Evolutionary conservation across 495 filamentous ascomycete genomes (phyloP), one percentile per base, ranked within the genome.

Genomic region (Corynascus novoguineensis): DNA sequence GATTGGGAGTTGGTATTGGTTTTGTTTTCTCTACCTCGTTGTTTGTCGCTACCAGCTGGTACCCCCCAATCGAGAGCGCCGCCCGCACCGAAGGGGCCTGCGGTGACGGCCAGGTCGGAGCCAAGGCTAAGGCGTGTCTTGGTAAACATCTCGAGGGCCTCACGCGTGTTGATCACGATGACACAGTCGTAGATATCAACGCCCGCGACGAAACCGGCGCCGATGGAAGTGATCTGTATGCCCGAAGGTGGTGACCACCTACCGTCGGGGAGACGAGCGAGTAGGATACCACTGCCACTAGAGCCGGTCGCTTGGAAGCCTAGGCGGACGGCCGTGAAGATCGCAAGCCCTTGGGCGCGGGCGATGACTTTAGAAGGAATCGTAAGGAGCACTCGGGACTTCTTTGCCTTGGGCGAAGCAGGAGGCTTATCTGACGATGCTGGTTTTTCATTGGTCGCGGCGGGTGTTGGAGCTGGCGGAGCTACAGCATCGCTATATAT

Each of bases 131-230:
- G 84, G 8, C 88, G 83, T 19, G 87, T 71, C 50, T 80, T 83
- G 49, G 83, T 87, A 70, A 92, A 91, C 0, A 84, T 83, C 29
- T 87, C 81, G 32, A 92, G 69, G 0, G 88, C 88, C 62, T 87
- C 77, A 25, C 78, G 74, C 3, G 82, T 84, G 72, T 92, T 92
- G 68, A 92, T 89, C 14, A 92, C 85, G 0, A 92, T 77, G 6
- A 92, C 88, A 57, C 87, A 90, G 66, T 92, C 88, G 72, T 90
- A 92, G 58, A 90, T 89, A 61, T 92, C 88, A 10, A 90, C 82
- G 8, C 88, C 88, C 4, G 87, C 83, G 32, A 90, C 77, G 65
- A 92, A 90, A 0, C 88, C 88, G 5, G 88, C 76, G 4, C 85
- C 88, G 0, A 86, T 80, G 5, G 86, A 88, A 63, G 90, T 86